A percentile compares a stretch with the other conserved stretches of the same genome.
phyloP scores from a whole-genome alignment of 2,329 filamentous ascomycete genomes.

The Pezicula neosporulosa region DNA sequence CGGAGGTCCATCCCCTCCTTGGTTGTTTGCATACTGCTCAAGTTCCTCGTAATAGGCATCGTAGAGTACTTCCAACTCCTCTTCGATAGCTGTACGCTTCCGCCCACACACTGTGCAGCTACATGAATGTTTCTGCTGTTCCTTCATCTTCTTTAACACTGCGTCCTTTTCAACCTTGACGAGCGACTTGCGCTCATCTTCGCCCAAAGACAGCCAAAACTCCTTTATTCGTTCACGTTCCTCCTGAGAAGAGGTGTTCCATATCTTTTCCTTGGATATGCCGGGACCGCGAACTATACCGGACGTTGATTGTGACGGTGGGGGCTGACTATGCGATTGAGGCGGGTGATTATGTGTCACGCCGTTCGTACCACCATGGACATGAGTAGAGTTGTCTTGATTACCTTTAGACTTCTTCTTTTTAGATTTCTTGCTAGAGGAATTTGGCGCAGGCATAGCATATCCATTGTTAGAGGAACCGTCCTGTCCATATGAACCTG shows the following conservation, averaged over 20 bases:
- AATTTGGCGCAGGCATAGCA: constrained; percentile 17
- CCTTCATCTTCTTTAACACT: constrained; percentile 98
- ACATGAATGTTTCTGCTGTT: constrained; percentile 98
- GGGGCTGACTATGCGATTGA: constrained; percentile 14
- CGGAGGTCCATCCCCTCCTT: constrained; percentile 67
- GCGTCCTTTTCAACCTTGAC: constrained; percentile 99
- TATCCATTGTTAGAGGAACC: constrained; percentile 28
- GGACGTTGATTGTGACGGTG: constrained; percentile 35
- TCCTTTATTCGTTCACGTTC: constrained; percentile 97
- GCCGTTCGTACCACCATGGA: constrained; percentile 19
- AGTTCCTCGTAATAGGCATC: constrained; percentile 98
- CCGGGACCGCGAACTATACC: constrained; percentile 33
- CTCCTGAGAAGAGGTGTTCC: constrained; percentile 92
- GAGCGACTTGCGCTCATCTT: constrained; percentile 90
- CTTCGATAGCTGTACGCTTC: constrained; percentile 95
- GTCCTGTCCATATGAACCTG: constrained; percentile 28
- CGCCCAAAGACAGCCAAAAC: constrained; percentile 92
- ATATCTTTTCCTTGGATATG: constrained; percentile 73
- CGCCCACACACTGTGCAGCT: constrained; percentile 96
- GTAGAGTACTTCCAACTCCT: constrained; percentile 95
- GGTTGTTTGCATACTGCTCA: constrained; percentile 91
- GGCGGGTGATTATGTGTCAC: constrained; percentile 23
- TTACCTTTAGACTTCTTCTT: constrained; percentile 31
- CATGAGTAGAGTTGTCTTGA: constrained; percentile 4
- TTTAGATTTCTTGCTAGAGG: constrained; percentile 31